Conservation (phyloP, 1,139 yeast species). For the Yamadazyma sp. region DNA sequence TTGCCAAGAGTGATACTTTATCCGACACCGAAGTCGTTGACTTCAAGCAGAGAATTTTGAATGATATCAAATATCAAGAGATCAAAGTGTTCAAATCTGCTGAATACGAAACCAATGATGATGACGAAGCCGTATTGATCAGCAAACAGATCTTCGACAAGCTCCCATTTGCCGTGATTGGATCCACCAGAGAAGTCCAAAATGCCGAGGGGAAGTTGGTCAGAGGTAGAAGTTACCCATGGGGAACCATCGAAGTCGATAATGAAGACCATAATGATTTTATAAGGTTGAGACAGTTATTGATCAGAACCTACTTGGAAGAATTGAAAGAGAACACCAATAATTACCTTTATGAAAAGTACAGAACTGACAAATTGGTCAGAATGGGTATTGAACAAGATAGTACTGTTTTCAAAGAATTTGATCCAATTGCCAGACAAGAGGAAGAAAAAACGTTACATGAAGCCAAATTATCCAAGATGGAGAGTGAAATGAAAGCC, state of each 20-base stretch:
- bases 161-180: constrained; percentile 93
- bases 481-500: constrained; percentile 96
- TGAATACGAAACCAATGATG: constrained; percentile 71
- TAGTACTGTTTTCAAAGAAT: constrained; percentile 85
- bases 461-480: constrained; percentile 88
- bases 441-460: constrained; percentile 93
- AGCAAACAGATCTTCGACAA: constrained; percentile 66
- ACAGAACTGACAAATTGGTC: constrained; percentile 79
- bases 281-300: constrained; percentile 82
- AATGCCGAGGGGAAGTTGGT: constrained; percentile 76
- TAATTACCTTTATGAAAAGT: constrained; percentile 77
- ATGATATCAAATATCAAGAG: constrained; percentile 73
- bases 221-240: constrained; percentile 93
- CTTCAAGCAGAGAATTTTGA: constrained; percentile 74
- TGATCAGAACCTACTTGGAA: constrained; percentile 88
- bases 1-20: constrained; percentile 92
- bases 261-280: constrained; percentile 95
- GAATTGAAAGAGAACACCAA: constrained; percentile 89
- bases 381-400: constrained; percentile 93
- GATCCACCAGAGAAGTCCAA: constrained; percentile 76
- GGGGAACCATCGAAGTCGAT: constrained; percentile 97
- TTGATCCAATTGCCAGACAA: constrained; percentile 89
- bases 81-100: constrained; percentile 82
- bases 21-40: constrained; percentile 79
- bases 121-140: constrained; percentile 72